phyloP scores from a whole-genome alignment of 2,329 filamentous ascomycete genomes.

The Stachybotrys chlorohalonatus region DNA sequence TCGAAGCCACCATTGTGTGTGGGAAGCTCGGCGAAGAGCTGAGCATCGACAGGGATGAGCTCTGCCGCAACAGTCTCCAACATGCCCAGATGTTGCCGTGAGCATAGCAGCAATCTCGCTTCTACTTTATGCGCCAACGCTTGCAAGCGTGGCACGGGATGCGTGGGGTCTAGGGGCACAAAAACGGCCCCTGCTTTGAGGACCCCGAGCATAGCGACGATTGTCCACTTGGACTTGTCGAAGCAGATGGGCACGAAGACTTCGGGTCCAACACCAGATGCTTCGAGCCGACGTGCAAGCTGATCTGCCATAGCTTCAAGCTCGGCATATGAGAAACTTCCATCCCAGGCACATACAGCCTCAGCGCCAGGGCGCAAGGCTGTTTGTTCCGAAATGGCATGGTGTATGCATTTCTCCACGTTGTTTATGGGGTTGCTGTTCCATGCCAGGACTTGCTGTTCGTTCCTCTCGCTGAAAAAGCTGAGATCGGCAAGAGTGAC shows the following conservation, averaged over 20 bases:
- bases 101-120: constrained; percentile 10
- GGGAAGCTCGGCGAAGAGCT: constrained; percentile 4
- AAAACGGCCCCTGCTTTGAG: constrained; percentile 16
- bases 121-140: constrained; percentile 8
- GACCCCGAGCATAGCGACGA: constrained; percentile 16
- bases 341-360: constrained; percentile 36
- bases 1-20: neutral
- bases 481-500: constrained; percentile 31
- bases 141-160: constrained; percentile 6
- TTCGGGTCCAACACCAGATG: constrained; percentile 15
- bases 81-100: constrained; percentile 8
- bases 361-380: constrained; percentile 18
- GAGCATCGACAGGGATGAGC: constrained; percentile 8
- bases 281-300: constrained; percentile 17
- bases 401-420: constrained; percentile 31
- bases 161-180: constrained; percentile 12
- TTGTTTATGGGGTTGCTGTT: constrained; percentile 7
- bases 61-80: constrained; percentile 5
- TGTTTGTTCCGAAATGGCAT: constrained; percentile 28
- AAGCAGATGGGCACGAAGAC: constrained; percentile 16
- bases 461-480: constrained; percentile 40
- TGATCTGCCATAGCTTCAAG: constrained; percentile 26
- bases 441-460: constrained; percentile 33
- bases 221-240: constrained; percentile 17
- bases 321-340: constrained; percentile 29